These are phyloP conservation scores for Pichia phayaonensis DNA, from an alignment of 805 yeast species.

Conservation along the genomic window DNA sequence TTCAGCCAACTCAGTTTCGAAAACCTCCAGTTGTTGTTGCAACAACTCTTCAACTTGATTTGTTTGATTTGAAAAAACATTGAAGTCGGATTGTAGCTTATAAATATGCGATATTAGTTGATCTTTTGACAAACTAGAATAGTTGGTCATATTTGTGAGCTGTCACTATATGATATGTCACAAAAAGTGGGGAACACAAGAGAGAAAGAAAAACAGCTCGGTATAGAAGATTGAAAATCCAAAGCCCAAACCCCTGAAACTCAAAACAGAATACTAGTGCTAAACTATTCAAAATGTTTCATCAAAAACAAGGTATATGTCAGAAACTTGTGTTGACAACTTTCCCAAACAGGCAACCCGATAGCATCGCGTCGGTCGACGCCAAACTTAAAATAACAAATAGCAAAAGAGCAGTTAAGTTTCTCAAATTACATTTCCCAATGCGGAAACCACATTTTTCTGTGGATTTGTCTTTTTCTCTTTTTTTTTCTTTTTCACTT, in stretches of 20 bases:
- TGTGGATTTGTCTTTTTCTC: neutral
- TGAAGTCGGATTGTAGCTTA: neutral
- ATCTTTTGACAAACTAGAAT: neutral
- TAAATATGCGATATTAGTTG: constrained; percentile 4
- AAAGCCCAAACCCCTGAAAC: neutral
- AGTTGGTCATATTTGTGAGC: neutral
- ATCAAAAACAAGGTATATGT: neutral
- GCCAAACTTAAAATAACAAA: neutral
- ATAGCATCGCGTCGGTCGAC: neutral
- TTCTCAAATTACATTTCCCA: neutral
- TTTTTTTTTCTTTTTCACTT: neutral
- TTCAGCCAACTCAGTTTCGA: constrained; percentile 10
- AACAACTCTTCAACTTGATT: constrained; percentile 6
- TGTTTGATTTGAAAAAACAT: constrained; percentile 2
- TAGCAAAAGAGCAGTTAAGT: too few relatives aligned
- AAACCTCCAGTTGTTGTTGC: constrained; percentile 4
- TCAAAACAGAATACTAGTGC: neutral
- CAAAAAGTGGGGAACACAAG: neutral
- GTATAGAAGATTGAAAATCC: neutral
- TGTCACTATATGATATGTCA: neutral
- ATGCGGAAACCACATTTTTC: neutral
- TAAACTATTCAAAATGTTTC: neutral
- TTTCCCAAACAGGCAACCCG: neutral
- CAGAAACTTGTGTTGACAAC: constrained; percentile 1
- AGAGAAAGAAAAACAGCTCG: neutral